Evolutionary conservation across 2,329 filamentous ascomycete species (phyloP), one percentile per base, ranked within the genome.

Genomic region (Aspergillus arachidicola): DNA sequence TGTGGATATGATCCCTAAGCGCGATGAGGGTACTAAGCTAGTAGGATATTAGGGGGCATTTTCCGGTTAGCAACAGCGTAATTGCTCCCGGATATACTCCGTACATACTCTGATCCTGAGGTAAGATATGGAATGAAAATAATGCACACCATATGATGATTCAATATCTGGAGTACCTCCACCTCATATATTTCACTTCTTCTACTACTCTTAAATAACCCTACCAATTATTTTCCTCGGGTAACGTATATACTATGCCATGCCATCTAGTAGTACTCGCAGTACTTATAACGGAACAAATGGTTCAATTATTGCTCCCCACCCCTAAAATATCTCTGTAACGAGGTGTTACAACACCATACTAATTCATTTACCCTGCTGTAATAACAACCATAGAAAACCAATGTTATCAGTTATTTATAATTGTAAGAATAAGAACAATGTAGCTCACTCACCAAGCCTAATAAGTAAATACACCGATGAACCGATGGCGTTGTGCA

Each of bases 381-480:
- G 12, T 21, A 14, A 19, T 36, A n/a, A 21, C 3, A 21, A n/a
- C 16, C 16, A 55, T 55, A 5, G n/a, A 34, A 23, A 38, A 9
- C 23, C 19, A 36, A 7, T 38, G n/a, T 6, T 26, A 6, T 54
- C 26, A 30, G 43, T 26, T 46, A n/a, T 32, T 51, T 23, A 32
- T 51, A 32, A 32, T 46, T 62, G 55, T 32, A 51, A 19, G 46
- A 14, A 51, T 21, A 51, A 32, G 28, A 34, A 55, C 14, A 54
- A 21, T 2, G 21, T 6, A 16, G 56, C 45, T 58, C 36, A 62
- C 50, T 48, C 36, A 38, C 36, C 41, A 60, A 57, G 28, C 41
- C 60, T 58, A 54, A 66, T 57, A 59, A 57, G 67, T 60, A 63
- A 65, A 50, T 63, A 67, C 62, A 65, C 64, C 61, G 66, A 70